Evolutionary conservation across 169 alveolate genomes (phyloP).

Genomic region (Plasmodium gallinaceum): DNA sequence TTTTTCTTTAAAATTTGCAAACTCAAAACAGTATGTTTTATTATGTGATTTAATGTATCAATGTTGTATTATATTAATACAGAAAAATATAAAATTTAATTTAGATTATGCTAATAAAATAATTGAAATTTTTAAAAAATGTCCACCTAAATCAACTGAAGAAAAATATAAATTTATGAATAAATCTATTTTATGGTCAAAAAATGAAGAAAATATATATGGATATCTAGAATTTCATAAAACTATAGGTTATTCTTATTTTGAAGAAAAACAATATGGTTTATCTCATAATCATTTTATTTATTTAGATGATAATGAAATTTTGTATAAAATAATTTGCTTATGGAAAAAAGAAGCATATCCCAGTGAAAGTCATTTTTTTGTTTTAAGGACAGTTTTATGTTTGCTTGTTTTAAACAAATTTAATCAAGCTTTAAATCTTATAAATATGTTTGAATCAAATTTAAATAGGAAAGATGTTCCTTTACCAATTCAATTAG

Average conservation of each 20-base stretch:
- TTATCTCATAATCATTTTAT: conserved; percentile 76
- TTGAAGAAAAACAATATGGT: conserved; percentile 57
- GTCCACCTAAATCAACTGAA: conserved; percentile 72
- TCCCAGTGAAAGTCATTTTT: conserved; percentile 68
- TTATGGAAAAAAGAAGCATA: conserved; percentile 64
- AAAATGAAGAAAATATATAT: conserved; percentile 33
- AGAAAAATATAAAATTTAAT: conserved; percentile 40
- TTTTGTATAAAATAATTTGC: conserved; percentile 32
- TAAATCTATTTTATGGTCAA: conserved; percentile 60
- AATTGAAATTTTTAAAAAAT: conserved; percentile 61
- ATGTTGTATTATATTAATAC: conserved; percentile 35
- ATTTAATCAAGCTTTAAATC: conserved; percentile 39
- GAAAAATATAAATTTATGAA: conserved; percentile 78
- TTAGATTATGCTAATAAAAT: conserved; percentile 55
- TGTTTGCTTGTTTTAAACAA: conserved; percentile 55
- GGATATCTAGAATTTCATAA: conserved; percentile 70
- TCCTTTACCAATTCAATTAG: conserved; percentile 58
- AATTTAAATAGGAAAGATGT: conserved; percentile 59
- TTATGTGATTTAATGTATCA: conserved; percentile 74
- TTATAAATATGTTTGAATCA: conserved; percentile 45
- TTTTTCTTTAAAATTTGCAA: conserved; percentile 53
- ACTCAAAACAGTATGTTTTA: conserved; percentile 50
- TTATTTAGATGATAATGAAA: conserved; percentile 52
- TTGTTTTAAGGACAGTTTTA: conserved; percentile 62
- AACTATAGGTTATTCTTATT: conserved; percentile 57